Base-by-base conservation (phyloP, 306 rosid genomes). In the Gillenia trifoliata region DNA sequence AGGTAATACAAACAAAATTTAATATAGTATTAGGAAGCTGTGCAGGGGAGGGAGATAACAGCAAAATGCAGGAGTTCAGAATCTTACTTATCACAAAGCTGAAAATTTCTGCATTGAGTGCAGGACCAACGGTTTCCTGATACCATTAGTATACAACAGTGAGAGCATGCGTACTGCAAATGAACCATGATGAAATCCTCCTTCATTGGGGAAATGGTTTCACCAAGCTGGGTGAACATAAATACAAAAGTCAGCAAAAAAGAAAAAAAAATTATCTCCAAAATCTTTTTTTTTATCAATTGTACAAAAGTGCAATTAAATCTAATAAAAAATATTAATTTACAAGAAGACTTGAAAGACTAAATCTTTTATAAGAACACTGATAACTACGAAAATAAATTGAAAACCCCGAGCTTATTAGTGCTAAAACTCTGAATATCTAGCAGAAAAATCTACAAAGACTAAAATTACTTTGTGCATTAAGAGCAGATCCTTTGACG, bases 141-240 rank as follows among this genome's bases (percentile, higher is more conserved):
- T 67, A 90, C 96, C 97, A 94, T 91, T 60, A 94, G 86, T 77
- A 82, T 70, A 78, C 97, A 90, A 67, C 98, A 94, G 80, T 88
- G 92, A 66, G 66, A 73, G 83, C 98, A 91, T 2, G 92, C 84
- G 65, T 91, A 90, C 86, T 91, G 97, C 85, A 95, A 82, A 86
- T 95, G 99, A 84, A 95, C 99, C 98, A 95, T 92, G 68, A 95
- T 92, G 77, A 92, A 92, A 82, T 95, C 99, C 76, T 95, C 99
- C 93, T 95, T 95, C 98, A 95, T 95, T 0, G 98, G 98, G 82
- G 80, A 74, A 78, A 95, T 95, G 77, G 98, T 92, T 84, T 95
- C 99, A 75, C 99, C 99, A 71, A 95, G 97, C 99, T 95, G 89
- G 72, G 81, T 70, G 79, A 76, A 65, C 71, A 57, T 66, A 79